Base-by-base conservation (phyloP, 1,284 basidiomycete species). In the Anthracocystis setariae region DNA sequence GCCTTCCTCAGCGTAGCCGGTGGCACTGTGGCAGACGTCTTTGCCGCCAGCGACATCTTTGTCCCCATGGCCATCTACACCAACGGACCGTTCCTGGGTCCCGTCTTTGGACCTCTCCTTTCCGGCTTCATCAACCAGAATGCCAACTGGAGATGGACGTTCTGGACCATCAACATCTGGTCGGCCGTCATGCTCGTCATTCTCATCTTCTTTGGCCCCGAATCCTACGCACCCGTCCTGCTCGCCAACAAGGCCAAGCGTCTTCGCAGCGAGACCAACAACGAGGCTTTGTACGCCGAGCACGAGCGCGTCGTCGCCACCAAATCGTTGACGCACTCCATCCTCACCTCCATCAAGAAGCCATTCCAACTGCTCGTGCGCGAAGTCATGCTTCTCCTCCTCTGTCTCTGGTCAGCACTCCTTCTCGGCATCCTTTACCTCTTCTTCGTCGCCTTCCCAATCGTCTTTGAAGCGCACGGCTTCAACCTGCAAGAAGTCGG, bases 61-160 rank as follows among this genome's bases (percentile, higher is more conserved):
- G 60, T 82, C 5, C 82, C 83, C 29, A 83, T 82, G 82, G 53
- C 73, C 13, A 69, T 76, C 57, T 84, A 83, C 76, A 83, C 80
- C 32, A 81, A 83, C 40, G 55, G 55, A 3, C 82, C 83, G 33
- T 73, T 83, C 45, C 55, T 82, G 29, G 72, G 68, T 17, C 77
- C 78, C 18, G 68, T 76, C 15, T 57, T 57, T 29, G 74, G 75
- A 10, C 76, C 79, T 1, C 45, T 74, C 13, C 45, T 77, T 24
- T 62, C 51, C 24, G 75, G 76, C 17, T 82, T 75, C 59, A 82
- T 83, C 62, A 77, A 80, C 48, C 46, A 73, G 33, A 52, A 69
- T 21, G 52, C 75, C 20, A 76, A 79, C n/a, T 83, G 82, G 82
- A 57, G 82, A 8, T 82, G 80, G 79, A 79, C 80, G 15, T 72